These are phyloP conservation scores for Dryadomyces sulphureus DNA, from an alignment of 2,329 filamentous ascomycete genomes.

Conservation along the genomic window DNA sequence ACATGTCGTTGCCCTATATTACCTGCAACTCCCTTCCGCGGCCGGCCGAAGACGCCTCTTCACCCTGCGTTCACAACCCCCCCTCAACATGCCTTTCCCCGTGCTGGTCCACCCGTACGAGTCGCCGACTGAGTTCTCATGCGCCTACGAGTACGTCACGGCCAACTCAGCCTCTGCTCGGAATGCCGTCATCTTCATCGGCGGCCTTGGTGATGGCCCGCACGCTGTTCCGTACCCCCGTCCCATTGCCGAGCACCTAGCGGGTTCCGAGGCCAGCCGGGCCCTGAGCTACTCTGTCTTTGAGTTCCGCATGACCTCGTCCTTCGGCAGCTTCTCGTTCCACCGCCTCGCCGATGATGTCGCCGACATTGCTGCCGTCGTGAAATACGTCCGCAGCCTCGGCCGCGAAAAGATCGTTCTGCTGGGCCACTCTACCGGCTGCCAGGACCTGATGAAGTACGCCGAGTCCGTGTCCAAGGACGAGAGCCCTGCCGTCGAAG, in stretches of 20 bases:
- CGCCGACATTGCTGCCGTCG: slow-evolving; percentile 35
- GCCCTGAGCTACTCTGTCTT: slow-evolving; percentile 36
- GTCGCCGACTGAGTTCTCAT: slow-evolving; percentile 11
- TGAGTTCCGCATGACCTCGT: slow-evolving; percentile 39
- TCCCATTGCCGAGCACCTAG: slow-evolving; percentile 28
- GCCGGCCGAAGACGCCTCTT: no score
- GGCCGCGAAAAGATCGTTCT: slow-evolving; percentile 37
- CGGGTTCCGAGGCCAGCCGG: slow-evolving; percentile 16
- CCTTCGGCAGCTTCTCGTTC: slow-evolving; percentile 37
- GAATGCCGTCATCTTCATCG: slow-evolving; percentile 55
- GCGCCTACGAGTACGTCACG: slow-evolving; percentile 14
- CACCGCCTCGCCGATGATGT: slow-evolving; percentile 36
- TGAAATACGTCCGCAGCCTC: slow-evolving; percentile 35
- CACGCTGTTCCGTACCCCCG: slow-evolving; percentile 46
- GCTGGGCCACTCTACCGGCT: slow-evolving; percentile 44
- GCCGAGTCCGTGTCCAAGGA: slow-evolving; percentile 25
- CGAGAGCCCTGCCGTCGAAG: slow-evolving; percentile 44
- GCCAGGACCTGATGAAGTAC: slow-evolving; percentile 46
- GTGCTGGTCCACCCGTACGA: slow-evolving; percentile 15
- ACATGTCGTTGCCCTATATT: no score
- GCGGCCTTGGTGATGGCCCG: slow-evolving; percentile 55
- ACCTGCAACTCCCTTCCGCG: no score
- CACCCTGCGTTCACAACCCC: no score
- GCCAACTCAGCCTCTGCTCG: slow-evolving; percentile 5
- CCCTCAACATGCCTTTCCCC: slow-evolving; percentile 6